Evolutionary conservation across 768 basidiomycete genomes (phyloP).

Genomic region (Trametes gibbosa): DNA sequence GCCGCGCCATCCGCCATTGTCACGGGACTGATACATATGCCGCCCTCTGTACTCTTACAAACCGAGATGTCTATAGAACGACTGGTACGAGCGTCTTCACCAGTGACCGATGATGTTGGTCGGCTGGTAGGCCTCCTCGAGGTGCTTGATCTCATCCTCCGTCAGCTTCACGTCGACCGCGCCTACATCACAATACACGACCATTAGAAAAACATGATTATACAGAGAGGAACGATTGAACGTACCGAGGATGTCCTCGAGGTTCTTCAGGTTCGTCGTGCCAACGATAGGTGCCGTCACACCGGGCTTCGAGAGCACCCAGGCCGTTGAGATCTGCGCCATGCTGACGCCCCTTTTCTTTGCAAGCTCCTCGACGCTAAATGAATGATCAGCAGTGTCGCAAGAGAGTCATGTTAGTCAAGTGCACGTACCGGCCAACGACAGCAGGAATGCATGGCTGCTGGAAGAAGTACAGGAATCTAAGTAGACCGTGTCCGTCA

Average conservation of each 20-base stretch:
- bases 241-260: conserved; percentile 37
- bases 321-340: conserved; percentile 38
- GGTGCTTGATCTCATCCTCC: conserved; percentile 52
- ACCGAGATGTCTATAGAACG: too few relatives aligned
- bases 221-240: neutral
- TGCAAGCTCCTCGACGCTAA: conserved; percentile 36
- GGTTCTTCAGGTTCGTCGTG: conserved; percentile 34
- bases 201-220: neutral
- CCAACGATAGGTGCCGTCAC: conserved; percentile 44
- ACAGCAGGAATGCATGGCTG: conserved; percentile 31
- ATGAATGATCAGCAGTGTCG: neutral
- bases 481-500: neutral
- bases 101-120: neutral
- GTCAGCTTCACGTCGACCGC: conserved; percentile 1
- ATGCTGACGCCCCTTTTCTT: conserved; percentile 38
- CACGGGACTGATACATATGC: too few relatives aligned
- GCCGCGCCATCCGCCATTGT: too few relatives aligned
- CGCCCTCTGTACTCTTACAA: too few relatives aligned
- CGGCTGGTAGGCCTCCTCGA: conserved; percentile 50
- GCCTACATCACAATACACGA: neutral
- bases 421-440: conserved; percentile 35
- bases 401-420: conserved; percentile 16
- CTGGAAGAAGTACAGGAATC: neutral
- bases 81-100: too few relatives aligned
- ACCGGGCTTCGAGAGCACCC: conserved; percentile 23